Percentiles rank a stretch among this genome's conserved stretches.
Conservation (phyloP, 257 asterid genomes). For the Solanum gandarillasii region DNA sequence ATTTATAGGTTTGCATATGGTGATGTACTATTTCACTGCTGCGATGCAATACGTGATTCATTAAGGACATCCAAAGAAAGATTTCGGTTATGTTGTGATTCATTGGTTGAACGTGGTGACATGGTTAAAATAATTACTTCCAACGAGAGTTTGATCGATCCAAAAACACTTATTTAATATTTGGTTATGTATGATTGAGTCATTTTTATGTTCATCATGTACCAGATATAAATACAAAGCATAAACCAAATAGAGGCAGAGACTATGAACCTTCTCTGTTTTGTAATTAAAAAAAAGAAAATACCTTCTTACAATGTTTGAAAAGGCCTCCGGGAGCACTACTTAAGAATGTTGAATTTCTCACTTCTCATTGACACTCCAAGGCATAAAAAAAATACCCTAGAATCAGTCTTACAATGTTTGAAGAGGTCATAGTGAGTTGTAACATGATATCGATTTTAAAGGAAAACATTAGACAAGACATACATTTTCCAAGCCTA, state of each 20-base stretch:
- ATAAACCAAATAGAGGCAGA: background rate
- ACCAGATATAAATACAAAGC: background rate
- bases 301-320: background rate
- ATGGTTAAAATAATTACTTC: background rate
- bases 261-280: background rate
- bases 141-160: background rate
- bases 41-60: too few species aligned
- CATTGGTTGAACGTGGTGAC: background rate
- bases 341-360: background rate
- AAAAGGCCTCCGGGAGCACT: background rate
- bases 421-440: slow-evolving; percentile 6
- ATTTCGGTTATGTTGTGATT: background rate
- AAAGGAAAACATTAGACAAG: slow-evolving; percentile 2
- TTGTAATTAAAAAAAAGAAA: background rate
- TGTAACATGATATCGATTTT: background rate
- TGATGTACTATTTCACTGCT: too few species aligned
- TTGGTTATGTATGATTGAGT: too few species aligned
- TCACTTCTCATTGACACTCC: background rate
- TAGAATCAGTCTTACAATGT: background rate
- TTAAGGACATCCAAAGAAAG: too few species aligned
- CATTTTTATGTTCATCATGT: too few species aligned
- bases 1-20: too few species aligned
- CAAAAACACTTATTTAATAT: background rate
- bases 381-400: background rate
- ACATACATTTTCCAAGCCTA: slow-evolving; percentile 83